Evolutionary conservation across 2,329 filamentous ascomycete species (phyloP), one percentile per base, ranked within the genome.

Genomic region (Pestalotiopsis sp.): DNA sequence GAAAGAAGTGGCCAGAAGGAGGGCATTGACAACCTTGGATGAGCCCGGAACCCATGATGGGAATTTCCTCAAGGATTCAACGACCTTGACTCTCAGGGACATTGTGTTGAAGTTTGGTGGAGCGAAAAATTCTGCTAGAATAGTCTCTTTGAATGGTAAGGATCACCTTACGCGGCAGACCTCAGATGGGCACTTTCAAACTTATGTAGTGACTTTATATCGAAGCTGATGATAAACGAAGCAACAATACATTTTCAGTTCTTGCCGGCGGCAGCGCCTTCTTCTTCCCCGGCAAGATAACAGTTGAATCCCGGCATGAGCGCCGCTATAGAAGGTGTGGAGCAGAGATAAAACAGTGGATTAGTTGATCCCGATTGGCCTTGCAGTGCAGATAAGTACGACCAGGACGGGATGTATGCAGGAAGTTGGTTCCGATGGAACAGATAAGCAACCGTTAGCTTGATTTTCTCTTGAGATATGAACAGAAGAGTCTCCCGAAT

Each of bases 41-140:
- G 61, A 63, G 7, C 4, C 20, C 7, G 61, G 61, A 7, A 63
- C 61, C 61, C 61, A 63, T 63, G 61, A 23, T 63, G 61, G 61
- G 36, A 63, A 63, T 7, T 2, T 13, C 31, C 61, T 63, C 20
- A 63, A 27, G 12, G 20, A 11, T 20, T 45, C 23, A 12, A 63
- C 11, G 4, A 59, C 3, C 6, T 36, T 59, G 57, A 9, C 17
- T 52, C 31, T 59, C 23, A 11, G 6, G 25, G 57, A 59, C 23
- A 23, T 23, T 12, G 4, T 36, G 57, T 4, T 9, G n/a, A 52
- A n/a, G 2, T 9, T 3, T 20, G 17, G 20, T 7, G 7, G 1
- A n/a, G 20, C 5, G 17, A 12, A 9, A 7, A 7, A 17, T 7
- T n/a, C 14, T n/a, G 45, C 17, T 12, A 11, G 11, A 5, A n/a